phyloP scores from a whole-genome alignment of 2,329 filamentous ascomycete genomes.

The Aplosporella prunicola region DNA sequence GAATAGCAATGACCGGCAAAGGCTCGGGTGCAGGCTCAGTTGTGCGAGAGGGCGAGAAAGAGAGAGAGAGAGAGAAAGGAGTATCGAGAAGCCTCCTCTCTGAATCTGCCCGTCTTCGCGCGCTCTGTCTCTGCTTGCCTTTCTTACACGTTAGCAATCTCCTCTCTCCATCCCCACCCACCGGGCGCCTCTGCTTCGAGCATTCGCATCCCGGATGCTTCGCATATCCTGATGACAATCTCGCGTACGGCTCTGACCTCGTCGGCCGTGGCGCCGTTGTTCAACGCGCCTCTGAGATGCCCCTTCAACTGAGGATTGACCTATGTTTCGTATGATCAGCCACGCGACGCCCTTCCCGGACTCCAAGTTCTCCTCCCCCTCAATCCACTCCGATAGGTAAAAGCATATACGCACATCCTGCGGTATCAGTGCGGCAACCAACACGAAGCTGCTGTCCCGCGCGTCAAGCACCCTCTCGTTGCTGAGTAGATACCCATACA shows the following conservation, averaged over 20 bases:
- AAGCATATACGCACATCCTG: conserved; percentile 37
- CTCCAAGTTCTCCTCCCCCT: no score
- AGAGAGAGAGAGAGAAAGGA: no score
- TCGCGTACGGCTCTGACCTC: conserved; percentile 42
- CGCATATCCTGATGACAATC: conserved; percentile 38
- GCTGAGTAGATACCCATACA: conserved; percentile 43
- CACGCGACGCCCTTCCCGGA: background rate
- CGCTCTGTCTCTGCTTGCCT: no score
- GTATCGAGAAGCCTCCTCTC: no score
- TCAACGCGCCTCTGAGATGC: conserved; percentile 43
- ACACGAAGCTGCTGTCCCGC: conserved; percentile 42
- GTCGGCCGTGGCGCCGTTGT: conserved; percentile 40
- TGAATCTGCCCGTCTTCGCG: no score
- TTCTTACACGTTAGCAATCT: conserved; percentile 35
- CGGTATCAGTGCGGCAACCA: conserved; percentile 43
- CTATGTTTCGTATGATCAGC: conserved; percentile 23
- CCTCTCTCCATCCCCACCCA: conserved; percentile 40
- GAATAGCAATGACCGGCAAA: no score
- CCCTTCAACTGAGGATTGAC: conserved; percentile 46
- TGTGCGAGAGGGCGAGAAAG: no score
- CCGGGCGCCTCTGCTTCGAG: conserved; percentile 25
- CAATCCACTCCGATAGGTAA: no score
- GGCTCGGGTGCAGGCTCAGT: no score
- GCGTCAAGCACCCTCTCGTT: conserved; percentile 38
- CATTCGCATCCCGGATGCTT: conserved; percentile 38